Conservation (phyloP, 768 basidiomycete species). For the Boletus tomentosulus region DNA sequence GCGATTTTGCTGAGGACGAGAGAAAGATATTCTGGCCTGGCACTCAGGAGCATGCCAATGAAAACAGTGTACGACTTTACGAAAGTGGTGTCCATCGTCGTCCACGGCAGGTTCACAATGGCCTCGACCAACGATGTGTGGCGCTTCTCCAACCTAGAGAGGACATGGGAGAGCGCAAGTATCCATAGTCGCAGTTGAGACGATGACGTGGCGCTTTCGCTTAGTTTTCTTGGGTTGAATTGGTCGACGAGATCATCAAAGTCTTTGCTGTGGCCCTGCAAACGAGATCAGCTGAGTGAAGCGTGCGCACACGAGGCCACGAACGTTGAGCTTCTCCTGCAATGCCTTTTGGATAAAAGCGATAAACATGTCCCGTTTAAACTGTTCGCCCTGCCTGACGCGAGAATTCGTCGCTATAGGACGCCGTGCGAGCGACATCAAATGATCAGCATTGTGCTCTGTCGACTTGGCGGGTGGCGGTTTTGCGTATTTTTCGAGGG, state of each 20-base stretch:
- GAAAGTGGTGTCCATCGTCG: conserved; percentile 78
- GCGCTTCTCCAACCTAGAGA: conserved; percentile 79
- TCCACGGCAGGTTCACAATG: conserved; percentile 87
- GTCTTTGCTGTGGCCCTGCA: conserved; percentile 65
- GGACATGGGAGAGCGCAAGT: conserved; percentile 83
- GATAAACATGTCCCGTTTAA: conserved; percentile 79
- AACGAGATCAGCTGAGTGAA: conserved; percentile 10
- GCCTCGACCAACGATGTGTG: conserved; percentile 83
- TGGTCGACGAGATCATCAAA: conserved; percentile 90
- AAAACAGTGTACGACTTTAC: conserved; percentile 88
- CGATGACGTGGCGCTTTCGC: conserved; percentile 31
- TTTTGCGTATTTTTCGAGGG: conserved; percentile 44
- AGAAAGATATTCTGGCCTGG: conserved; percentile 86
- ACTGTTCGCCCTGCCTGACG: conserved; percentile 71
- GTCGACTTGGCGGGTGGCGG: conserved; percentile 29
- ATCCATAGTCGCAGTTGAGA: conserved; percentile 76
- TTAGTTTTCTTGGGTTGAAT: conserved; percentile 56
- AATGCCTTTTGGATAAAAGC: conserved; percentile 80
- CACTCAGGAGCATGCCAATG: conserved; percentile 86
- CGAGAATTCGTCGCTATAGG: conserved; percentile 79
- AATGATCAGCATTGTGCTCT: conserved; percentile 5
- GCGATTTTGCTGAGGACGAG: conserved; percentile 79
- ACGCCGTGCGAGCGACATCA: conserved; percentile 31
- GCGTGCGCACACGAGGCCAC: conserved; percentile 25
- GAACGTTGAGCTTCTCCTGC: conserved; percentile 64